Percentiles rank a stretch among this genome's conserved stretches.
Evolutionary conservation across 805 yeast genomes (phyloP).

Genomic region (Vanderwaltozyma yarrowii): DNA sequence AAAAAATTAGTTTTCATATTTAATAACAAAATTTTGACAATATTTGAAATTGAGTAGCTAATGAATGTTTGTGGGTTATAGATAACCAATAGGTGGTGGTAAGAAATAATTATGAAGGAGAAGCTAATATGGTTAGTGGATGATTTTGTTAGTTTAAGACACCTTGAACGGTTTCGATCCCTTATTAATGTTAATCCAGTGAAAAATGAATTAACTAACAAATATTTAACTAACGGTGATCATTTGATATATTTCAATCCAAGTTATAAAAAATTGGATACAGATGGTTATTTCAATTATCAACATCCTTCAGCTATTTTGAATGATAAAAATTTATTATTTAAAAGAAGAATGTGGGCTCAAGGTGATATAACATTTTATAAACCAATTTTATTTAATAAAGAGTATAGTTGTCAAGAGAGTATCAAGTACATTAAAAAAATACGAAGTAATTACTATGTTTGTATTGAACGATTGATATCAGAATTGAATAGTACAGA

Average conservation of each 20-base stretch:
- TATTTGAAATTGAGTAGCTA: too few relatives aligned
- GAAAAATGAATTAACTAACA: conserved; percentile 5
- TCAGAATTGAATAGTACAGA: conserved; percentile 12
- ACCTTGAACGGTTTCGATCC: neutral
- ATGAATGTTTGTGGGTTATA: too few relatives aligned
- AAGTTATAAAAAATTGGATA: conserved; percentile 35
- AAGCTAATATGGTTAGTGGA: too few relatives aligned
- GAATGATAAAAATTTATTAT: conserved; percentile 18
- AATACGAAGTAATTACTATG: conserved; percentile 34
- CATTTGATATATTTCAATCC: conserved; percentile 66
- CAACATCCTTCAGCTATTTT: conserved; percentile 46
- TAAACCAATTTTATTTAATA: conserved; percentile 30
- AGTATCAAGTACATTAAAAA: conserved; percentile 34
- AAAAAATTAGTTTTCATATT: too few relatives aligned
- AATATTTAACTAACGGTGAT: conserved; percentile 37
- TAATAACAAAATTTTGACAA: too few relatives aligned
- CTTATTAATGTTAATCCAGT: neutral
- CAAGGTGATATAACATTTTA: conserved; percentile 49
- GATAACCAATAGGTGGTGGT: too few relatives aligned
- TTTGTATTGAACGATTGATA: conserved; percentile 46
- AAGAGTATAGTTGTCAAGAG: conserved; percentile 43
- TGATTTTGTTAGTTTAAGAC: too few relatives aligned
- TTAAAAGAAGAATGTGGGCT: conserved; percentile 67
- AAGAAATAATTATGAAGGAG: too few relatives aligned
- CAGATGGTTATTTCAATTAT: conserved; percentile 74